phyloP scores from a whole-genome alignment of 192 early-diverging fungal genomes.

The Coemansia sp. region DNA sequence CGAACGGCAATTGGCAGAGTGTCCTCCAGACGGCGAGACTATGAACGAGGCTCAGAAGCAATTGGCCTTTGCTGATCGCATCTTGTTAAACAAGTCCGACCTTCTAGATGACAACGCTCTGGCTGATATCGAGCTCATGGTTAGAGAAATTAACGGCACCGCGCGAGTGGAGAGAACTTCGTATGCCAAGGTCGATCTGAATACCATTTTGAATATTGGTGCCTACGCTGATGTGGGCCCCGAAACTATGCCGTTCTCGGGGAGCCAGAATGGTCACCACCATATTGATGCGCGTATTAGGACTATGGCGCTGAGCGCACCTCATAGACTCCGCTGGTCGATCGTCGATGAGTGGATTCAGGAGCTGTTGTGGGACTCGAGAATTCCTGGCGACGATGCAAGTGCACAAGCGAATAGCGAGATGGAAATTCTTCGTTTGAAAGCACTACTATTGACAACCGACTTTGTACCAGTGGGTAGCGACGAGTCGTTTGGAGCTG shows the following conservation, averaged over 20 bases:
- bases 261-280: conserved; percentile 21
- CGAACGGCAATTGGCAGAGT: conserved; percentile 45
- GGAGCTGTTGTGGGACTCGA: conserved; percentile 64
- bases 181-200: conserved; percentile 50
- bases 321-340: conserved; percentile 50
- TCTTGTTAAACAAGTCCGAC: conserved; percentile 87
- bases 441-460: conserved; percentile 55
- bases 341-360: conserved; percentile 79
- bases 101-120: conserved; percentile 57
- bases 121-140: conserved; percentile 38
- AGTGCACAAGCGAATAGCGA: background rate
- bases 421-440: conserved; percentile 63
- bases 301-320: conserved; percentile 62
- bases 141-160: conserved; percentile 43
- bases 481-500: conserved; percentile 9
- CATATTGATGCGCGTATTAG: conserved; percentile 50
- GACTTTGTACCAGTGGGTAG: conserved; percentile 43
- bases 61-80: conserved; percentile 80
- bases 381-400: conserved; percentile 39
- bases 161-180: conserved; percentile 23
- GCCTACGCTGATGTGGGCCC: conserved; percentile 40
- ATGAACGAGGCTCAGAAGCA: conserved; percentile 78
- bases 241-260: conserved; percentile 28
- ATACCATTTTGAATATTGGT: conserved; percentile 57
- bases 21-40: conserved; percentile 58